A percentile compares a stretch with the other conserved stretches of the same genome.
Conservation (phyloP, 2,329 filamentous ascomycete genomes). For the Diaporthe vexans region DNA sequence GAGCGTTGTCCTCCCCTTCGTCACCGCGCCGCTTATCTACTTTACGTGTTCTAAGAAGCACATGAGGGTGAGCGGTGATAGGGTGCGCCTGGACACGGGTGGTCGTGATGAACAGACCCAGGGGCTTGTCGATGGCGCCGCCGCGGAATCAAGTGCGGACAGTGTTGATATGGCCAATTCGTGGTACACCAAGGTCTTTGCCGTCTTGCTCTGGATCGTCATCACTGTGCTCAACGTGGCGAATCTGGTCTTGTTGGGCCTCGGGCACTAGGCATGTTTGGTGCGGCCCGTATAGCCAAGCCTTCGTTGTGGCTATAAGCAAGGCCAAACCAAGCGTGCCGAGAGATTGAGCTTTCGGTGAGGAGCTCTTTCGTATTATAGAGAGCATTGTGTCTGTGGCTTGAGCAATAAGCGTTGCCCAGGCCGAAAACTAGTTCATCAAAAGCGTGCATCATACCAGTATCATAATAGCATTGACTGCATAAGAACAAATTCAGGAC, state of each 20-base stretch:
- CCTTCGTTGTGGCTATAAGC: neutral
- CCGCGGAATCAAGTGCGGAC: neutral
- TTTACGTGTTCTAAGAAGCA: neutral
- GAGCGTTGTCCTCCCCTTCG: neutral
- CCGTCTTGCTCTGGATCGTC: conserved; percentile 67
- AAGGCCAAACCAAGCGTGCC: neutral
- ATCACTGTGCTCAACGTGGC: conserved; percentile 80
- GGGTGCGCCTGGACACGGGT: neutral
- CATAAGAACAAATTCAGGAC: neutral
- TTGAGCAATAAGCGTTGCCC: neutral
- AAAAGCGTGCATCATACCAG: neutral
- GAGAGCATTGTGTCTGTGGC: neutral
- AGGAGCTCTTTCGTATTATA: neutral
- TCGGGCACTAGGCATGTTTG: conserved; percentile 10
- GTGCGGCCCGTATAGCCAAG: neutral
- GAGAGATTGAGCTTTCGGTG: neutral
- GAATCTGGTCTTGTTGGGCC: conserved; percentile 69
- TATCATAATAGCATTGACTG: neutral
- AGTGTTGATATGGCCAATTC: neutral
- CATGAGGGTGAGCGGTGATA: neutral
- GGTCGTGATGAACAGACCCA: neutral
- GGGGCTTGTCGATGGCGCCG: neutral
- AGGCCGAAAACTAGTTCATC: neutral
- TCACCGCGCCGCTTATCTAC: neutral
- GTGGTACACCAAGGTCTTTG: neutral